Percentiles rank a stretch among this genome's conserved stretches.
Conservation (phyloP, 208 protist genomes). For the Naegleria lovaniensis region DNA sequence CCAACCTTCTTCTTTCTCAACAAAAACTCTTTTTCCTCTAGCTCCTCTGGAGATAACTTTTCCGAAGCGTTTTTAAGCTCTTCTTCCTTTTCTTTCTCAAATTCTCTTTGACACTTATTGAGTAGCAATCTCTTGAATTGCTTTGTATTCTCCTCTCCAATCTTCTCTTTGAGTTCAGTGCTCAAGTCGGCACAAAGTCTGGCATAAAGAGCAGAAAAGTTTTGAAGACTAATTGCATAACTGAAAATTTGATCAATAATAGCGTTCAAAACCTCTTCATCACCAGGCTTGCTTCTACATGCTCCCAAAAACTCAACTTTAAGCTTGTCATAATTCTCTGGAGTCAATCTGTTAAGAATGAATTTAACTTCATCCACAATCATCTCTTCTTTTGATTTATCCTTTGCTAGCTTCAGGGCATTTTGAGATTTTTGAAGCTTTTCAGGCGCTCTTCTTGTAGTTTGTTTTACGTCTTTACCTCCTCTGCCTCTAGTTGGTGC, state of each 20-base stretch:
- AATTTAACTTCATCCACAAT: not conserved
- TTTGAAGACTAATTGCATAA: constrained; percentile 34
- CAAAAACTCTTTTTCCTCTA: not conserved
- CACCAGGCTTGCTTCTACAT: not conserved
- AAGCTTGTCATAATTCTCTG: constrained; percentile 28
- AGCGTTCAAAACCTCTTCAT: constrained; percentile 4
- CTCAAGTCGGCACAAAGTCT: constrained; percentile 29
- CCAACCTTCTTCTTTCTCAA: constrained; percentile 29
- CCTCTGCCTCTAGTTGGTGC: not conserved
- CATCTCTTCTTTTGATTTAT: not conserved
- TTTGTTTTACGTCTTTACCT: not conserved
- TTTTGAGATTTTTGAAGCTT: not conserved
- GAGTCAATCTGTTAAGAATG: constrained; percentile 33
- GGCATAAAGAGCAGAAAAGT: constrained; percentile 38
- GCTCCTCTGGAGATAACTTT: not conserved
- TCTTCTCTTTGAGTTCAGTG: not conserved
- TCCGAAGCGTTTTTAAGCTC: not conserved
- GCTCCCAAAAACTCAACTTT: constrained; percentile 30
- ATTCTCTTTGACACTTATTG: constrained; percentile 48
- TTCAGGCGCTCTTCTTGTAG: not conserved
- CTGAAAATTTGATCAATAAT: constrained; percentile 40
- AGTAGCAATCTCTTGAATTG: constrained; percentile 42
- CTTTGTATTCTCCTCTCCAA: not conserved
- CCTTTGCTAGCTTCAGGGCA: not conserved
- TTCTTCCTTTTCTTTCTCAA: constrained; percentile 33